Evolutionary conservation across 192 early-diverging fungal genomes (phyloP), one percentile per base, ranked within the genome.

Genomic region (Coemansia biformis): DNA sequence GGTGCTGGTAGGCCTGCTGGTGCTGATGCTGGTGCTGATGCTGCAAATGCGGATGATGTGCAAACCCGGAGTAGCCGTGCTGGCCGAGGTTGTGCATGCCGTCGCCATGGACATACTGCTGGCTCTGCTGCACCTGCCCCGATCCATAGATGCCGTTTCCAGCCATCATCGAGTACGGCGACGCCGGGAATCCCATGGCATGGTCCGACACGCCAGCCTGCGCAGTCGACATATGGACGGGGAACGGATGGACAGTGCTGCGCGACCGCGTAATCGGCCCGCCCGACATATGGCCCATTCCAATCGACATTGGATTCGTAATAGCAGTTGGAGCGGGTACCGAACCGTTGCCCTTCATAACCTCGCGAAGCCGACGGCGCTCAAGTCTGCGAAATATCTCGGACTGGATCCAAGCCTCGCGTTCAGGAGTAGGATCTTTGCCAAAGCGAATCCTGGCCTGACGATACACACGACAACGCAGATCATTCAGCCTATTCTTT

Each of bases 391-490:
- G 42, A 43, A 62, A 66, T 16, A 86, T 86, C 65, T 86, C 84
- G 0, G 74, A 75, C 35, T 79, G 76, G 19, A 86, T 82, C 71
- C 79, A 86, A 0, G 78, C 72, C 33, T 83, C 79, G 13, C 80
- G 76, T 41, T 79, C 81, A 0, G 71, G 57, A 15, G 77, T 78
- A 19, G 81, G 79, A 5, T 76, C 68, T 8, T 78, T 77, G 18
- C 83, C 85, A 66, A 77, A 86, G 38, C 75, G 77, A 44, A 77
- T 78, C 0, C 73, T 63, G 3, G 80, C 83, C 48, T 81, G 63
- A 2, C 81, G 74, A 58, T 86, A 86, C 1, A 86, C 85, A 39
- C 85, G 83, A 43, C 85, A 86, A 4, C 85, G 63, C 59, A 86
- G 63, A 38, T 86, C 85, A 40, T 86, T 86, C 35, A 80, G 66